Base-by-base conservation (phyloP, 1,284 basidiomycete species). In the Tilletia setariae region DNA sequence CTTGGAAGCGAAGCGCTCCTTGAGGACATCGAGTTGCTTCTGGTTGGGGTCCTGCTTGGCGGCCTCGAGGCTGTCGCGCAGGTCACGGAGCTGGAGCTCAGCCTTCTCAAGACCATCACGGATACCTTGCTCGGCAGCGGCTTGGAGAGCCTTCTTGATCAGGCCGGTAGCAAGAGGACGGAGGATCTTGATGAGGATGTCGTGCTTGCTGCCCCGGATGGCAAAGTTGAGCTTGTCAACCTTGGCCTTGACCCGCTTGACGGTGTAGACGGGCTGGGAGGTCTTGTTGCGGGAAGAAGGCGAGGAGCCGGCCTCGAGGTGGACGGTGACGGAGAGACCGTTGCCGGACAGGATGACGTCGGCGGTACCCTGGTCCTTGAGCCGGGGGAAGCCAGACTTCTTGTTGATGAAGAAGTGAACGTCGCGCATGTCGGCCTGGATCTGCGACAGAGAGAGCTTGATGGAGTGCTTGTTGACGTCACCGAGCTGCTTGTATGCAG, bases 341-440 rank as follows among this genome's bases (percentile, higher is more conserved):
- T 88, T 84, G 25, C 94, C 94, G 42, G 91, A 90, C 64, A 98
- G 85, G 67, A 94, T 82, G 11, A 98, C 90, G 82, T 98, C 95
- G 23, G 94, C 94, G 40, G 95, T 84, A 74, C 94, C 95, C n/a
- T 89, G 89, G 85, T 98, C 95, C 56, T 85, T 87, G 80, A 96
- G 84, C 86, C 90, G 91, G 11, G 90, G 88, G 77, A 92, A 87
- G 3, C 91, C 91, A 0, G 85, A 80, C 62, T 85, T 75, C 71
- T 81, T 81, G 66, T 76, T 73, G 70, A 79, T 75, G 67, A 90
- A 93, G 83, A 96, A 95, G 15, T 90, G 89, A 23, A 96, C 91
- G 77, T 96, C 93, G 47, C 90, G 88, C 86, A 96, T 90, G 79
- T 95, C 93, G n/a, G 91, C 90, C 83, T 98, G 94, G 79, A 97